Evolutionary conservation across 805 yeast species (phyloP).

Genomic region (Blastobotrys americana): DNA sequence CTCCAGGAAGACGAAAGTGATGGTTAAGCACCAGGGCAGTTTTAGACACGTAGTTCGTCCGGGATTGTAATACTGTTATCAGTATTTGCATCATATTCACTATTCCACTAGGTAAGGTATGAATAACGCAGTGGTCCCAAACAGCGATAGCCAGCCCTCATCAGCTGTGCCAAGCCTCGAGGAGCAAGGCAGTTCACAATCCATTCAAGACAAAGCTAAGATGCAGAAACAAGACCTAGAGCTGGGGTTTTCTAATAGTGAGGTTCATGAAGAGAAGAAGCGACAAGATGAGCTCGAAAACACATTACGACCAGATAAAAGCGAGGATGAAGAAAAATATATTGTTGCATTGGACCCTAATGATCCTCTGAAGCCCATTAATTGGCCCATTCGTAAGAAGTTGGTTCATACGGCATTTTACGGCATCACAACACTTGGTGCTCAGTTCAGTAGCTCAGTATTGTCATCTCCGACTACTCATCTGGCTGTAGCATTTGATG

Average conservation of each 20-base stretch:
- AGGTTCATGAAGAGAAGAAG: not conserved
- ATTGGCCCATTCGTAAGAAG: slow-evolving; percentile 42
- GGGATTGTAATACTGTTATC: too few relatives aligned
- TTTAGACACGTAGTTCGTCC: too few relatives aligned
- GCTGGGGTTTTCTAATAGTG: not conserved
- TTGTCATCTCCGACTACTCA: slow-evolving; percentile 34
- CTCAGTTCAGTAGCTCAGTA: slow-evolving; percentile 42
- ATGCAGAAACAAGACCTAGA: not conserved
- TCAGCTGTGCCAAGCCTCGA: too few relatives aligned
- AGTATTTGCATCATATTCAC: too few relatives aligned
- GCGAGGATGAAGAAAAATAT: slow-evolving; percentile 1
- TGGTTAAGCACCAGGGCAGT: too few relatives aligned
- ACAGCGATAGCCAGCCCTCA: too few relatives aligned
- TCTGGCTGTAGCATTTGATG: slow-evolving; percentile 35
- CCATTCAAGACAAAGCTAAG: too few relatives aligned
- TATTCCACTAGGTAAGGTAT: too few relatives aligned
- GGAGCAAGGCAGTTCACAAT: too few relatives aligned
- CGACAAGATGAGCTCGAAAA: not conserved
- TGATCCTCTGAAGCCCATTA: slow-evolving; percentile 50
- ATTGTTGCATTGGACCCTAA: slow-evolving; percentile 33
- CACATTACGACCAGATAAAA: too few relatives aligned
- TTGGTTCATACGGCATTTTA: slow-evolving; percentile 35
- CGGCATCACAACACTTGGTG: slow-evolving; percentile 37
- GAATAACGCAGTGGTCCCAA: too few relatives aligned
- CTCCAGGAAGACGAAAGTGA: too few relatives aligned